These are phyloP conservation scores for Cinnamomum micranthum DNA, from an alignment of 164 flowering plant genomes.

Conservation along the genomic window DNA sequence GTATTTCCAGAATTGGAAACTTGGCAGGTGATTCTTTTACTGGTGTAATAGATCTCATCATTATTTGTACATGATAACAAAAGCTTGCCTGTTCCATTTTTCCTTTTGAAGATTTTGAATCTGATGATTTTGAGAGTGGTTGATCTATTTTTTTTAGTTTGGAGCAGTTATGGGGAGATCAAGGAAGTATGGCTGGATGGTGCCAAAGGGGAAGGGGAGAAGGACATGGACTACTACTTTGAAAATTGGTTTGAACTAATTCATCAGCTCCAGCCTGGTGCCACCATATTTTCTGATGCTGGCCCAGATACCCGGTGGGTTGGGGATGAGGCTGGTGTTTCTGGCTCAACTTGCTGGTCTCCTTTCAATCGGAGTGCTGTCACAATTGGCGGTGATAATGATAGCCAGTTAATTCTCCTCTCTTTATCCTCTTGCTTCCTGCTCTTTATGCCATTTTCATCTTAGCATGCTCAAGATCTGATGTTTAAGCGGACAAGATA, in stretches of 20 bases:
- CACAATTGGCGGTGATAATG: conserved; percentile 71
- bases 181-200: conserved; percentile 90
- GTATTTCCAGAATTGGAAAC: too few species aligned
- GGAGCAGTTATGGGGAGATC: conserved; percentile 76
- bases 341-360: conserved; percentile 93
- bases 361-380: conserved; percentile 61
- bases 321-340: conserved; percentile 84
- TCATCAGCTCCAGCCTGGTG: conserved; percentile 86
- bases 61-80: too few species aligned
- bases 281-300: conserved; percentile 90
- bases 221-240: conserved; percentile 87
- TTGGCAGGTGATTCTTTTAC: too few species aligned
- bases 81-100: too few species aligned
- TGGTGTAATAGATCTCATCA: too few species aligned
- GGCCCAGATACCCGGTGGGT: conserved; percentile 95
- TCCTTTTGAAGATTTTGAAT: too few species aligned
- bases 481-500: background rate
- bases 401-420: conserved; percentile 45
- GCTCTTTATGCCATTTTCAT: background rate
- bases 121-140: background rate
- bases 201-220: conserved; percentile 87
- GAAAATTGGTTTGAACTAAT: conserved; percentile 79
- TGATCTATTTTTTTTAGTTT: conserved; percentile 2
- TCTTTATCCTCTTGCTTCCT: background rate
- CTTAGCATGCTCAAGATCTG: background rate